These are phyloP conservation scores for Stenocarpella maydis DNA, from an alignment of 2,329 filamentous ascomycete species.

Conservation along the genomic window DNA sequence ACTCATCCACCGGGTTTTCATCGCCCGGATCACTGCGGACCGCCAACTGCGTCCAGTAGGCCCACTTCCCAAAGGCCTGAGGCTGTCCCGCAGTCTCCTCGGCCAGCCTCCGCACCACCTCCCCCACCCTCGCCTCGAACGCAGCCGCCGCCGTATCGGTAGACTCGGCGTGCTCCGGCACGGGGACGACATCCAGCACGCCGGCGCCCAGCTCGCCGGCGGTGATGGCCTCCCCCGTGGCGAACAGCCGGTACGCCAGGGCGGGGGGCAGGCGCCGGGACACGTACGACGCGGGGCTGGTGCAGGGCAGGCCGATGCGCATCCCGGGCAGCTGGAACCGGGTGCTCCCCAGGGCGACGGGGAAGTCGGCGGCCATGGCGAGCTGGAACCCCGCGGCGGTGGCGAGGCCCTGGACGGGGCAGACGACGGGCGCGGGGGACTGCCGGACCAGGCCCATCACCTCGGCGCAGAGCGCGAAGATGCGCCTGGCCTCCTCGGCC, in stretches of 20 bases:
- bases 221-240: constrained; percentile 41
- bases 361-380: constrained; percentile 44
- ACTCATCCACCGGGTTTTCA: constrained; percentile 38
- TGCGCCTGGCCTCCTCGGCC: constrained; percentile 33
- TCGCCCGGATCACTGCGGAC: constrained; percentile 25
- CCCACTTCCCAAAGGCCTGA: constrained; percentile 47
- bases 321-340: constrained; percentile 42
- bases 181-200: constrained; percentile 41
- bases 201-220: constrained; percentile 39
- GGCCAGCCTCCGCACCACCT: constrained; percentile 39
- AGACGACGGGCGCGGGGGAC: constrained; percentile 44
- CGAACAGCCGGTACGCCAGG: constrained; percentile 43
- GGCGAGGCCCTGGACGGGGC: constrained; percentile 44
- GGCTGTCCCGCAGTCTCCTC: constrained; percentile 40
- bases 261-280: constrained; percentile 40
- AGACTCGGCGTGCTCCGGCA: constrained; percentile 31
- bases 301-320: constrained; percentile 44
- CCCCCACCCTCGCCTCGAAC: constrained; percentile 40
- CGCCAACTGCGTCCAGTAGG: constrained; percentile 45
- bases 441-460: constrained; percentile 45
- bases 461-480: constrained; percentile 44
- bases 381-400: constrained; percentile 46
- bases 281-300: constrained; percentile 42
- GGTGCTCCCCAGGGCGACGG: constrained; percentile 37
- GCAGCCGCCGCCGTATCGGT: constrained; percentile 36